These are phyloP conservation scores for Lizonia empirigonia DNA, from an alignment of 2,329 filamentous ascomycete genomes.

Conservation along the genomic window DNA sequence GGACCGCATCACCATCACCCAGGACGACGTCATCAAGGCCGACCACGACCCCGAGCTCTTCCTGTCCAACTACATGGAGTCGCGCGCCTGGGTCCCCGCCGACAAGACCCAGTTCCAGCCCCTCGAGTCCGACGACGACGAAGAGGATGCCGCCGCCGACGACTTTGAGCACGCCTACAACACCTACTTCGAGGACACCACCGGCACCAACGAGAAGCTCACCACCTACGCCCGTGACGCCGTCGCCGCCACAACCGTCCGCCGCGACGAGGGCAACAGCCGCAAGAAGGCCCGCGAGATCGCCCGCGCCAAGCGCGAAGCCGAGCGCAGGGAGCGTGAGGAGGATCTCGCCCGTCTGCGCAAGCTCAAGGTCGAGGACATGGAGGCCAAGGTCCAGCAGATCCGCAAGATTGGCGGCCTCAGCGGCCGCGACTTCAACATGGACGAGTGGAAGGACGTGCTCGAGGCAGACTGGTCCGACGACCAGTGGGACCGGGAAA, in stretches of 20 bases:
- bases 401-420: conserved; percentile 90
- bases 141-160: conserved; percentile 75
- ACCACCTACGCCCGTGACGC: conserved; percentile 89
- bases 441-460: conserved; percentile 84
- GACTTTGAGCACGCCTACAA: conserved; percentile 94
- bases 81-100: conserved; percentile 83
- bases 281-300: conserved; percentile 79
- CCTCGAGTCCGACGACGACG: conserved; percentile 91
- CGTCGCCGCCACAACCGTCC: conserved; percentile 79
- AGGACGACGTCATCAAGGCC: conserved; percentile 69
- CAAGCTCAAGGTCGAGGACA: conserved; percentile 88
- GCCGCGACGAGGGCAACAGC: conserved; percentile 78
- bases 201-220: conserved; percentile 83
- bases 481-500: conserved; percentile 86
- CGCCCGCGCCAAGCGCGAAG: conserved; percentile 77
- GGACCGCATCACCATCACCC: conserved; percentile 49
- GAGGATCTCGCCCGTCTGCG: conserved; percentile 83
- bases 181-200: conserved; percentile 90
- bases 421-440: conserved; percentile 66
- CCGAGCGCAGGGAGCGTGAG: conserved; percentile 74
- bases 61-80: conserved; percentile 93
- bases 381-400: conserved; percentile 82
- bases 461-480: conserved; percentile 90
- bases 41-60: conserved; percentile 91
- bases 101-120: conserved; percentile 72